These are phyloP conservation scores for Cryomyces minteri DNA, from an alignment of 495 filamentous ascomycete genomes.

Conservation along the genomic window DNA sequence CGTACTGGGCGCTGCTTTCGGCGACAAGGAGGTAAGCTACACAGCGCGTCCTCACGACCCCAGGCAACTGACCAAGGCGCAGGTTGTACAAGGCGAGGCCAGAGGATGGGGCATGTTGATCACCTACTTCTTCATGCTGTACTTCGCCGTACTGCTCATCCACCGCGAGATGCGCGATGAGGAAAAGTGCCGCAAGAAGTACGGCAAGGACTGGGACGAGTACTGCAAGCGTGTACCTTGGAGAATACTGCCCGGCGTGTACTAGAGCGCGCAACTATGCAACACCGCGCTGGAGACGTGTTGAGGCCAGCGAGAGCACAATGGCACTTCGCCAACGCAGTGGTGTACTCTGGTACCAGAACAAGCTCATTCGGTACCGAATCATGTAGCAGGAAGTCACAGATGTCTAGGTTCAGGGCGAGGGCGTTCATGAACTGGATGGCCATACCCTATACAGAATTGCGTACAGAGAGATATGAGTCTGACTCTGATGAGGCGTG, in stretches of 20 bases:
- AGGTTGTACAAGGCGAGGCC: slow-evolving; percentile 52
- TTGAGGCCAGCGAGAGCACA: neutral
- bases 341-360: no score
- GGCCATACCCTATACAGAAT: no score
- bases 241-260: slow-evolving; percentile 81
- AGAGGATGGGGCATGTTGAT: slow-evolving; percentile 69
- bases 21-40: slow-evolving; percentile 1
- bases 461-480: no score
- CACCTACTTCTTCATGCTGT: slow-evolving; percentile 90
- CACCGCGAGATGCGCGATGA: slow-evolving; percentile 89
- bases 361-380: no score
- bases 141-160: slow-evolving; percentile 77
- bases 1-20: slow-evolving; percentile 19
- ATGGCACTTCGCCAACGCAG: no score
- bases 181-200: slow-evolving; percentile 80
- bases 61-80: slow-evolving; percentile 17
- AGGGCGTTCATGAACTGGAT: no score
- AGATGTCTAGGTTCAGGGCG: no score
- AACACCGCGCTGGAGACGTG: neutral
- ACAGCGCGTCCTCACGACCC: no score
- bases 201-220: slow-evolving; percentile 82
- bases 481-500: no score
- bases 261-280: slow-evolving; percentile 26
- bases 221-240: slow-evolving; percentile 72
- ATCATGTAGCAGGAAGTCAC: no score